Evolutionary conservation across 1,139 yeast genomes (phyloP), one percentile per base, ranked within the genome.

Genomic region (Suhomyces anneliseae): DNA sequence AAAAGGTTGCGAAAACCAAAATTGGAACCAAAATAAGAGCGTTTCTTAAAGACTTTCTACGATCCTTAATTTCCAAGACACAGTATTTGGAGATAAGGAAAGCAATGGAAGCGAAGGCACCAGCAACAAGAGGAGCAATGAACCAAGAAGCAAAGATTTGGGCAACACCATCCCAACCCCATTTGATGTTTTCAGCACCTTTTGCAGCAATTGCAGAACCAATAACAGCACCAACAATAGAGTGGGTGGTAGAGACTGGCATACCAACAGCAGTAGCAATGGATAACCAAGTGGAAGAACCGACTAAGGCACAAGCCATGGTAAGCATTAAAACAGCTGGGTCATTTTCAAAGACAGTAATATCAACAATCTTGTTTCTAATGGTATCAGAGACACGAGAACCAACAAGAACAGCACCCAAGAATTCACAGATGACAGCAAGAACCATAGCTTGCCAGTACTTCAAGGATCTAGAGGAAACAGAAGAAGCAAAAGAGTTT

Each of bases 111-210:
- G 89, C 83, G 55, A 87, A 78, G 33, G 64, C 58, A 56, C 90
- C 92, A 15, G 92, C 86, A 52, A 86, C 70, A 15, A 74, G 64
- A n/a, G 95, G 93, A 11, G 93, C 90, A 68, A 86, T 82, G 60
- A 84, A 83, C 92, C 93, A 86, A 10, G 90, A 83, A 4, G 93
- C 93, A 54, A 84, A 79, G 55, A 85, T 85, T 64, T 83, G 86
- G 1, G 87, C 64, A 50, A 86, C 85, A 38, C 90, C 90, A 15
- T 55, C 51, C 93, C 93, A 86, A 26, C 90, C 92, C 95, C 93
- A 86, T 49, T 66, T 69, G 50, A 86, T 78, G 50, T 79, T 72
- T 2, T 66, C 59, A 38, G 80, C 83, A 50, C 83, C 84, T 54
- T 74, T 75, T 29, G 92, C 85, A 42, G 92, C 95, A 59, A 87